Base-by-base conservation (phyloP, 2,329 filamentous ascomycete genomes). In the Aureobasidium melanogenum region DNA sequence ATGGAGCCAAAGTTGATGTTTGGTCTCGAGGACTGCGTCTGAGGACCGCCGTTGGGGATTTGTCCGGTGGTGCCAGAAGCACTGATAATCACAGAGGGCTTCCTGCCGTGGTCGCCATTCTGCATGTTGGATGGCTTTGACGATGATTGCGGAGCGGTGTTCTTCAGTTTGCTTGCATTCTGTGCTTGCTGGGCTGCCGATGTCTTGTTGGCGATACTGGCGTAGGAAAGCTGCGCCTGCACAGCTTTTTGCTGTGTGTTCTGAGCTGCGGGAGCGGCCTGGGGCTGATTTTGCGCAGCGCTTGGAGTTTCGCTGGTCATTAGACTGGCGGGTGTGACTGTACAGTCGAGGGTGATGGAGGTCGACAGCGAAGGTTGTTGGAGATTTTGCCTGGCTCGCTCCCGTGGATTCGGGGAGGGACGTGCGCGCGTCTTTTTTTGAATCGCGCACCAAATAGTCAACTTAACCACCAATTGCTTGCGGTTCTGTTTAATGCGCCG, bases 81-180 rank as follows among this genome's bases (percentile, higher is more conserved):
- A 74, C 85, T 91, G 80, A 97, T 96, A 70, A 92, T 96, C 70
- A 96, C 88, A 19, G 93, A 96, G 66, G 86, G 86, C 78, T 96
- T 96, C 73, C 91, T 85, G 72, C 81, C 83, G 79, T 97, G 92
- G 68, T 91, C 87, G 59, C 66, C 64, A 63, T 74, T 70, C 50
- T 73, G 70, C 43, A 74, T 72, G 63, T 74, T 74, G 66, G 72
- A 70, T 64, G 51, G 69, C 77, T 69, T 89, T 89, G 83, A 95
- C 94, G 69, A 84, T 76, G 70, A 81, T 14, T 30, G 30, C 81
- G 71, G 81, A 80, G 70, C 80, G 84, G 47, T 62, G 54, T 17
- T 58, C 83, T 96, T 96, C 83, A 95, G 84, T 74, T 88, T 84
- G 80, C 89, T 86, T 70, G 84, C 75, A 71, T 84, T 82, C 76